A percentile compares a stretch with the other conserved stretches of the same genome.
Conservation (phyloP, 139 green algal species). For the Coelastrella sp. region DNA sequence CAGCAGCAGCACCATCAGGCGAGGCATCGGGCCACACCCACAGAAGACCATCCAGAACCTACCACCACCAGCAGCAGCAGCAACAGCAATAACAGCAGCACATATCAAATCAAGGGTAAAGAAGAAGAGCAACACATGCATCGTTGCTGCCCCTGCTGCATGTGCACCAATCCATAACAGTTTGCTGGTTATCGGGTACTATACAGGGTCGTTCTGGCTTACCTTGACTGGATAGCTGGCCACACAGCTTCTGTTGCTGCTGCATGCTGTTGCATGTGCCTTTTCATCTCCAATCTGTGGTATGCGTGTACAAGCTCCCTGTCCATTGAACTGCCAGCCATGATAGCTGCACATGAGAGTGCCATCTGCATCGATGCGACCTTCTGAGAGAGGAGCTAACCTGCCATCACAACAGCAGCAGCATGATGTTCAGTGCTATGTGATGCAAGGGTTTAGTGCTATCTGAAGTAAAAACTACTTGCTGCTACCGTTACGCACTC, state of each 20-base stretch:
- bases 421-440: background rate
- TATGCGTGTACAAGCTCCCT: slow-evolving; percentile 49
- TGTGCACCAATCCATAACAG: background rate
- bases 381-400: slow-evolving; percentile 56
- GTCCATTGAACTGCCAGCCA: slow-evolving; percentile 59
- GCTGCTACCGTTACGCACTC: too few species aligned
- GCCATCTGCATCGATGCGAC: slow-evolving; percentile 52
- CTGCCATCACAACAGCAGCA: slow-evolving; percentile 8
- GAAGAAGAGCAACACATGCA: background rate
- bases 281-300: slow-evolving; percentile 47
- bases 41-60: slow-evolving; percentile 62
- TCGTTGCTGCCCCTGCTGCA: background rate
- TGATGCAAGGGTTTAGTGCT: too few species aligned
- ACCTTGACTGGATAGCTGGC: slow-evolving; percentile 44
- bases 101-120: background rate
- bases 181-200: too few species aligned
- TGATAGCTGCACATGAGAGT: slow-evolving; percentile 56
- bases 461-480: too few species aligned
- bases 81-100: background rate
- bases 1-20: background rate
- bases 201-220: too few species aligned
- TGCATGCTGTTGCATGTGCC: slow-evolving; percentile 8
- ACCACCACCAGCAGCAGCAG: slow-evolving; percentile 9
- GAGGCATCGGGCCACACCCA: slow-evolving; percentile 63
- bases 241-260: slow-evolving; percentile 47